These are phyloP conservation scores for Trebouxiophyceae sp. DNA, from an alignment of 163 green algal species.

Conservation along the genomic window DNA sequence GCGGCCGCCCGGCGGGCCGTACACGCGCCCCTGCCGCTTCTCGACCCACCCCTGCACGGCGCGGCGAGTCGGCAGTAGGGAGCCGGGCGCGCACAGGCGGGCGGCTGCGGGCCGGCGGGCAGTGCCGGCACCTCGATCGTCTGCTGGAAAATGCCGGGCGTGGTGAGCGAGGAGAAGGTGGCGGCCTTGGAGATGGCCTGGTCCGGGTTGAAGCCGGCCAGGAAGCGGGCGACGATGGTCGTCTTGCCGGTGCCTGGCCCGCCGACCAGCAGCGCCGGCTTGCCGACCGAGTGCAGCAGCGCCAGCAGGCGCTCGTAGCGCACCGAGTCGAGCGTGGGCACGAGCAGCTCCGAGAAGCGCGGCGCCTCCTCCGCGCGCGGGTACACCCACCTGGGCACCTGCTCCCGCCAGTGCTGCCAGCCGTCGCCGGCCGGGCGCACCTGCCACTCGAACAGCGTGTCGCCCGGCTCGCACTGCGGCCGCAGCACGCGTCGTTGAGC, in stretches of 20 bases:
- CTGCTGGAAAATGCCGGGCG: constrained; percentile 84
- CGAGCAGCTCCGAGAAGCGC: constrained; percentile 81
- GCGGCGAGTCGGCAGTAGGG: too few species aligned
- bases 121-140: constrained; percentile 34
- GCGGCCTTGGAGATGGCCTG: constrained; percentile 70
- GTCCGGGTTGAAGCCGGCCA: constrained; percentile 38
- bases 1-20: constrained; percentile 77
- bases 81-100: too few species aligned
- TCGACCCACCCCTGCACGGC: constrained; percentile 65
- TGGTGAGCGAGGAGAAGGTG: constrained; percentile 89
- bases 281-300: constrained; percentile 32
- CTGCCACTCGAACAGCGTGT: constrained; percentile 84
- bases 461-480: constrained; percentile 35
- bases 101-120: too few species aligned
- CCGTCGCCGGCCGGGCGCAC: constrained; percentile 52
- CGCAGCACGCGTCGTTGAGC: neutral
- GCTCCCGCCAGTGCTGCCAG: constrained; percentile 77
- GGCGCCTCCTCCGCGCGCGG: constrained; percentile 63
- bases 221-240: constrained; percentile 77
- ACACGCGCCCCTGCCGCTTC: constrained; percentile 85
- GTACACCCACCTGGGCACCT: constrained; percentile 79
- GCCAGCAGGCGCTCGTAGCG: constrained; percentile 53
- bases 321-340: constrained; percentile 85
- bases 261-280: constrained; percentile 75
- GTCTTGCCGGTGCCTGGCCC: constrained; percentile 90